These are phyloP conservation scores for Tetratostichococcus sp. DNA, from an alignment of 139 green algal genomes.

Conservation along the genomic window DNA sequence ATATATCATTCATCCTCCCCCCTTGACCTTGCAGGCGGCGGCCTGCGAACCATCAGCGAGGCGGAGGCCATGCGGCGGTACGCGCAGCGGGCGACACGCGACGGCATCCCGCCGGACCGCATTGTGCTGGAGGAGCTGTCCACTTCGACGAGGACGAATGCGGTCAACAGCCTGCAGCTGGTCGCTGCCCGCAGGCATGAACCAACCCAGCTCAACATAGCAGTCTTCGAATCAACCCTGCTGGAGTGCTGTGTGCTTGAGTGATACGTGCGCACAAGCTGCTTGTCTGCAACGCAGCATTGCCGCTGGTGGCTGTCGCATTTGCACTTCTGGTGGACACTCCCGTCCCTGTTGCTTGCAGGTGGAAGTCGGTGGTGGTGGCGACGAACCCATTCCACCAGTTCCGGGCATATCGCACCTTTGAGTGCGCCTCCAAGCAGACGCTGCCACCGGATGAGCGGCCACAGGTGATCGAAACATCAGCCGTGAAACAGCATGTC, in stretches of 20 bases:
- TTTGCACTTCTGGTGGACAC: no score
- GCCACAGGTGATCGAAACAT: not conserved
- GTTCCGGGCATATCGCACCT: slow-evolving; percentile 15
- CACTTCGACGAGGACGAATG: slow-evolving; percentile 1
- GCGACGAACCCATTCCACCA: slow-evolving; percentile 32
- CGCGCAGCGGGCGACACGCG: not conserved
- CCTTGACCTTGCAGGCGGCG: slow-evolving; percentile 1
- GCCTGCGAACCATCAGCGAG: not conserved
- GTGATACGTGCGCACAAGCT: not conserved
- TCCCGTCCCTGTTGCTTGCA: not conserved
- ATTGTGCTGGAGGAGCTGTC: not conserved
- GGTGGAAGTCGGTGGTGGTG: slow-evolving; percentile 6
- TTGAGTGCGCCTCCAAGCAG: slow-evolving; percentile 14
- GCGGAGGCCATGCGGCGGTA: slow-evolving; percentile 2
- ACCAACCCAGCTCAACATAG: no score
- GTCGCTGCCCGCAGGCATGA: not conserved
- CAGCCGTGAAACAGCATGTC: no score
- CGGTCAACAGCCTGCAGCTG: slow-evolving; percentile 1
- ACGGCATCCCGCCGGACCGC: not conserved
- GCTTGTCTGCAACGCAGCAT: no score
- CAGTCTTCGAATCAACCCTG: not conserved
- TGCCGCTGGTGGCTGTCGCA: no score
- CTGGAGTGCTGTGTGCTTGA: not conserved
- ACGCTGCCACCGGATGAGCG: not conserved
- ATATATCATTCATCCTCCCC: no score